Evolutionary conservation across 108 stramenopile genomes (phyloP), one percentile per base, ranked within the genome.

Genomic region (Fragilaria radians): DNA sequence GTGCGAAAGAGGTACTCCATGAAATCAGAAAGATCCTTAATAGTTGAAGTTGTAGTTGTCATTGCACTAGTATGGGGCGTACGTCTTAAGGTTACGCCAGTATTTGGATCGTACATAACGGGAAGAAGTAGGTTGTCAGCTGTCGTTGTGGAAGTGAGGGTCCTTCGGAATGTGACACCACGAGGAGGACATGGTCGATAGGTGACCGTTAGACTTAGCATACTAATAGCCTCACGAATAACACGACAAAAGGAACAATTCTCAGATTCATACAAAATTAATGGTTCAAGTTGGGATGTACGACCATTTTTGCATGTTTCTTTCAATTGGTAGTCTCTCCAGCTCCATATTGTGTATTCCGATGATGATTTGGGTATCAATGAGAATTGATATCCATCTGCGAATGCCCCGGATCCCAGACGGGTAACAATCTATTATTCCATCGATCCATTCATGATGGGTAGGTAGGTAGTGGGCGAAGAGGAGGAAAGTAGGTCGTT

Each of bases 261-360:
- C 48, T 95, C 94, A 36, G 80, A 92, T 52, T 93, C 93, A 69
- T 95, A 97, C 9, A 97, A 42, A 18, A 95, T 81, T 21, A 97
- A 59, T 23, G 81, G 83, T 48, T 84, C 36, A 11, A 42, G 11
- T 42, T 42, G 36, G 7, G 36, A 7, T 11, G 36, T 42, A 11
- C 36, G 36, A 7, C 36, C 36, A 7, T 7, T 7, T 14, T 11
- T 7, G 11, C 11, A 42, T 11, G 36, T 11, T 42, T 42, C 36
- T 42, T 42, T 42, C 36, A 42, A 14, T 42, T 42, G 36, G 14
- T 42, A 42, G 11, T 42, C 36, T 42, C 36, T 14, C 7, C 7
- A 14, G 11, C 11, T 14, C 7, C 7, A 14, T 7, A 42, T 42
- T 7, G 36, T 42, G 36, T 42, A 42, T 42, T 42, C 36, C 14